Evolutionary conservation across 2,329 filamentous ascomycete genomes (phyloP), one percentile per base, ranked within the genome.

Genomic region (Cordyceps pruinosa): DNA sequence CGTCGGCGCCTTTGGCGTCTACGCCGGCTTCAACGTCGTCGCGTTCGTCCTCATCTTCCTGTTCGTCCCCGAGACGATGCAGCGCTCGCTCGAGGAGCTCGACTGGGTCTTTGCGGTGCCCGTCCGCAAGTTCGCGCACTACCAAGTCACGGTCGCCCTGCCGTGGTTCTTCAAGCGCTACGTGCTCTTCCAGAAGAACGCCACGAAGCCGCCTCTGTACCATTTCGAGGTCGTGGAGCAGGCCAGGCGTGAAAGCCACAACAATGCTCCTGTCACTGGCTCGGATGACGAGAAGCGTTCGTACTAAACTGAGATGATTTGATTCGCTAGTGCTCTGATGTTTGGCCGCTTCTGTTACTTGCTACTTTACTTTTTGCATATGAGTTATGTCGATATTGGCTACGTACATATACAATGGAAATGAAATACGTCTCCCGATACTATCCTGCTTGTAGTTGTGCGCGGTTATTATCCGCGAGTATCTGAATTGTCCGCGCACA

Each of bases 141-240:
- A 87, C 61, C 82, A 87, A 65, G 60, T 79, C 12, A 77, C 71
- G 59, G 77, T 80, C 60, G 77, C 75, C 0, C 65, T 85, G 23
- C 85, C 84, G 0, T 87, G 77, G 72, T 87, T 80, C 78, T 68
- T 83, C 63, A 83, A 78, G 66, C 75, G 80, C n/a, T 84, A 79
- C 65, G 68, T 87, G 26, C 66, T 87, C 42, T 73, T 77, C 45
- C 73, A 74, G 59, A 78, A 77, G 62, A 62, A 70, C 13, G 75
- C 66, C 5, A 66, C 65, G 28, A 65, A 77, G 44, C 67, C 74
- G 58, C 75, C 75, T 3, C 65, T 77, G n/a, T 77, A 77, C 49
- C 70, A 70, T 44, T 69, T 75, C 34, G 72, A 75, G 50, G 64
- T 69, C 19, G 65, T 64, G 17, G 68, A 70, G 23, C 48, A 46